phyloP scores from a whole-genome alignment of 2,329 filamentous ascomycete species.

The Magnaporthiopsis rhizophila region DNA sequence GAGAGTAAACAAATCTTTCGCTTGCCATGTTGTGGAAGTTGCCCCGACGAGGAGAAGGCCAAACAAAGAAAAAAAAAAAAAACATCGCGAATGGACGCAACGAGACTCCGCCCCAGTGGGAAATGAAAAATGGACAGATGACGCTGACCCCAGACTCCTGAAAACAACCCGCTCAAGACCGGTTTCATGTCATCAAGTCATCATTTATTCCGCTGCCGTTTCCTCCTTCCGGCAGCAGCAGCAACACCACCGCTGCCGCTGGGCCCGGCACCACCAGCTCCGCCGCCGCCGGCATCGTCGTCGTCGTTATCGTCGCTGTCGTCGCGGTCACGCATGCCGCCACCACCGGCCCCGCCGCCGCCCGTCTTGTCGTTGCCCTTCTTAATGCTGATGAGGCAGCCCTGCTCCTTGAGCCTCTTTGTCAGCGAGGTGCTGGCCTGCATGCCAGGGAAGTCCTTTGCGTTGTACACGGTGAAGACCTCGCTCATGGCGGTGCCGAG shows the following conservation, averaged over 20 bases:
- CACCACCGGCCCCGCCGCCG: slow-evolving; percentile 16
- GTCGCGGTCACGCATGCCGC: slow-evolving; percentile 26
- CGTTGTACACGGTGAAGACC: slow-evolving; percentile 72
- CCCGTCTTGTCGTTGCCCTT: slow-evolving; percentile 66
- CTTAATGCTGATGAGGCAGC: slow-evolving; percentile 78
- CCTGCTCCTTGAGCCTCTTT: slow-evolving; percentile 67
- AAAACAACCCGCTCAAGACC: neutral
- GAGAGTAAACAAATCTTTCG: neutral
- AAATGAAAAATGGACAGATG: neutral
- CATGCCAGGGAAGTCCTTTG: slow-evolving; percentile 84
- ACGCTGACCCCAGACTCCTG: neutral
- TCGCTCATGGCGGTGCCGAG: slow-evolving; percentile 52
- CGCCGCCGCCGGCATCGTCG: slow-evolving; percentile 25
- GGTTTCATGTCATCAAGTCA: neutral
- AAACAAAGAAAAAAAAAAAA: neutral
- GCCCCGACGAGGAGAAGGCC: neutral
- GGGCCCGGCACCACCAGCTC: neutral
- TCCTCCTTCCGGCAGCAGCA: neutral
- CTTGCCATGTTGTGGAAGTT: neutral
- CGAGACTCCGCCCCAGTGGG: neutral
- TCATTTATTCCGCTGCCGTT: neutral
- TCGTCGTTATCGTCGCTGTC: slow-evolving; percentile 35
- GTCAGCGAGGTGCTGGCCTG: slow-evolving; percentile 66
- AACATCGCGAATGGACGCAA: neutral
- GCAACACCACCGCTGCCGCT: neutral